These are phyloP conservation scores for Heterobasidion irregulare DNA, from an alignment of 1,284 basidiomycete species.

Conservation along the genomic window DNA sequence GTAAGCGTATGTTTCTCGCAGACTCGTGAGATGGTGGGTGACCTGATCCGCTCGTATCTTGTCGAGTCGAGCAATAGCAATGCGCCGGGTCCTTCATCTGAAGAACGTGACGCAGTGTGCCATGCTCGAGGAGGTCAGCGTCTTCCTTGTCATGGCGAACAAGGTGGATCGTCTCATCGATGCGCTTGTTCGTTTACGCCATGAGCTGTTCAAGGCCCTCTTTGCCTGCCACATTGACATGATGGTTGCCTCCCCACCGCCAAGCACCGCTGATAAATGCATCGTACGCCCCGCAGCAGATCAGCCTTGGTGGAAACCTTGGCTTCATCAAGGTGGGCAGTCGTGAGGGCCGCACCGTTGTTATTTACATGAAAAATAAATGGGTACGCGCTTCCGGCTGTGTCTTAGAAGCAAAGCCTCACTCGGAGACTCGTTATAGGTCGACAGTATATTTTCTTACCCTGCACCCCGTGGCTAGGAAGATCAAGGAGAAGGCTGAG, in stretches of 20 bases:
- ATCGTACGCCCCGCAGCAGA: constrained; percentile 77
- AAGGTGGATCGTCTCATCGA: constrained; percentile 43
- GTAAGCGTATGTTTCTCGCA: constrained; percentile 44
- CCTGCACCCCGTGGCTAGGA: constrained; percentile 84
- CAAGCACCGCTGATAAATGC: constrained; percentile 53
- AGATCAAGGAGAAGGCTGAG: constrained; percentile 70
- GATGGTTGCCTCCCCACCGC: constrained; percentile 80
- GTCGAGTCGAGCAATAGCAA: constrained; percentile 34
- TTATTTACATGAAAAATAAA: constrained; percentile 95
- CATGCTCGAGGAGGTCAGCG: constrained; percentile 90
- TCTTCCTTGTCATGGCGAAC: constrained; percentile 91
- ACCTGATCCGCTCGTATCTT: too few species aligned
- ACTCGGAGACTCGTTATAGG: too few species aligned
- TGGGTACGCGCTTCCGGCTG: constrained; percentile 42
- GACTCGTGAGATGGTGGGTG: too few species aligned
- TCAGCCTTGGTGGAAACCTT: constrained; percentile 86
- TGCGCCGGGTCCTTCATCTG: constrained; percentile 84
- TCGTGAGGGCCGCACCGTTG: constrained; percentile 75
- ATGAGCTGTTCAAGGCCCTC: constrained; percentile 35
- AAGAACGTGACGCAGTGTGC: constrained; percentile 91
- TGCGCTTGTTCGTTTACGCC: background rate
- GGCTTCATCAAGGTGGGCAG: constrained; percentile 92
- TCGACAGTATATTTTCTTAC: too few species aligned
- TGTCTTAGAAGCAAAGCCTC: too few species aligned
- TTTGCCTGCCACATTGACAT: constrained; percentile 94